A percentile compares a stretch with the other conserved stretches of the same genome.
Conservation (phyloP, 2,329 filamentous ascomycete species). For the Karstenula rhodostoma region DNA sequence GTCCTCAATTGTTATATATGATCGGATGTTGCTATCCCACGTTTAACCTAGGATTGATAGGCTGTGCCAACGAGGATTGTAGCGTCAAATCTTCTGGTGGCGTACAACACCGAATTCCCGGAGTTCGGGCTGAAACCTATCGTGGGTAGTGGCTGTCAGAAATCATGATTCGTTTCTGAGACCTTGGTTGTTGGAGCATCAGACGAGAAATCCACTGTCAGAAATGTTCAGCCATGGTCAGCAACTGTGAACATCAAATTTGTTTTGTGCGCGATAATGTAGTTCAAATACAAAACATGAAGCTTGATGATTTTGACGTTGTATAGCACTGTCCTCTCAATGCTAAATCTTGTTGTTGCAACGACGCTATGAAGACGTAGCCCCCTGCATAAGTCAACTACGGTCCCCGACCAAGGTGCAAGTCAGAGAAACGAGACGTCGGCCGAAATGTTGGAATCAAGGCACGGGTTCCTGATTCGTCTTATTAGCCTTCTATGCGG, state of each 20-base stretch:
- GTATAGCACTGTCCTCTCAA: neutral
- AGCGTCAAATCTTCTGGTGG: neutral
- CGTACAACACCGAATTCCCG: neutral
- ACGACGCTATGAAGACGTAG: neutral
- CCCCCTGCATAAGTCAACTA: neutral
- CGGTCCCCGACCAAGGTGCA: slow-evolving; percentile 3
- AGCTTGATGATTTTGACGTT: neutral
- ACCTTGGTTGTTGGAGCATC: neutral
- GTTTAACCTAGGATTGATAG: neutral
- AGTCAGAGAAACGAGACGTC: neutral
- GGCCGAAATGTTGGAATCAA: neutral
- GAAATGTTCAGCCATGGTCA: neutral
- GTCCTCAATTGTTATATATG: neutral
- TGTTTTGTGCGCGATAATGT: neutral
- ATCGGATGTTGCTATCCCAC: neutral
- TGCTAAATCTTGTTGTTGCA: neutral
- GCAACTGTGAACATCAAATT: neutral
- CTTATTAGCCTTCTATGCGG: neutral
- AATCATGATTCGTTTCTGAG: neutral
- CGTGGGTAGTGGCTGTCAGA: neutral
- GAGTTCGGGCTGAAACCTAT: neutral
- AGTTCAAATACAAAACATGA: neutral
- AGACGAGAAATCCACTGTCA: neutral
- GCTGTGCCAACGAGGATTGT: neutral
- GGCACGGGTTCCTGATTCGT: neutral